These are phyloP conservation scores for Wickerhamiella dianesei DNA, from an alignment of 805 yeast genomes.

Conservation along the genomic window DNA sequence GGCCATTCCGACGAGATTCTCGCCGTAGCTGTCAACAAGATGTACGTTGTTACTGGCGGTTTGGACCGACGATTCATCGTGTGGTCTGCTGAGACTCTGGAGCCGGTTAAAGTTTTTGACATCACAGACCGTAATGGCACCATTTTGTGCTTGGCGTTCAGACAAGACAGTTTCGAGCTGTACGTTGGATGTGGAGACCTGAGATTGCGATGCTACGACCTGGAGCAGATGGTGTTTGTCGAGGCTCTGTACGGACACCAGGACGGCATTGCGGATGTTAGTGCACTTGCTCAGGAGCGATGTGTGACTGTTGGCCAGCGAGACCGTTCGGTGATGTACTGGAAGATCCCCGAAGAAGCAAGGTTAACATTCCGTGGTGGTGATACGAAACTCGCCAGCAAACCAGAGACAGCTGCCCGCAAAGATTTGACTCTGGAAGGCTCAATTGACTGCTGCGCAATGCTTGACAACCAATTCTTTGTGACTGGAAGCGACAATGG, in stretches of 20 bases:
- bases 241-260: conserved; percentile 94
- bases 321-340: conserved; percentile 86
- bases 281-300: conserved; percentile 72
- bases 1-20: conserved; percentile 70
- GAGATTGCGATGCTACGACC: conserved; percentile 73
- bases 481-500: conserved; percentile 96
- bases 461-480: conserved; percentile 87
- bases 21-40: conserved; percentile 74
- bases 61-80: conserved; percentile 65
- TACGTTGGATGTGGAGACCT: conserved; percentile 90
- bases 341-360: conserved; percentile 95
- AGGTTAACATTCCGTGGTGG: conserved; percentile 90
- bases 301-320: conserved; percentile 94
- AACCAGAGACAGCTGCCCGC: conserved; percentile 1
- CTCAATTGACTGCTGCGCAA: conserved; percentile 73
- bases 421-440: conserved; percentile 42
- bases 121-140: conserved; percentile 59
- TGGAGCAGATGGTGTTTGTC: conserved; percentile 75
- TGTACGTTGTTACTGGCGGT: conserved; percentile 83
- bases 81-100: conserved; percentile 71
- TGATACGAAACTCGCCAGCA: conserved; percentile 34
- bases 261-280: conserved; percentile 69
- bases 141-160: conserved; percentile 60
- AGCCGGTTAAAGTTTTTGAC: conserved; percentile 64
- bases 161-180: conserved; percentile 68